Conservation (phyloP, 140 eudicot genomes). For the Cichorium intybus region DNA sequence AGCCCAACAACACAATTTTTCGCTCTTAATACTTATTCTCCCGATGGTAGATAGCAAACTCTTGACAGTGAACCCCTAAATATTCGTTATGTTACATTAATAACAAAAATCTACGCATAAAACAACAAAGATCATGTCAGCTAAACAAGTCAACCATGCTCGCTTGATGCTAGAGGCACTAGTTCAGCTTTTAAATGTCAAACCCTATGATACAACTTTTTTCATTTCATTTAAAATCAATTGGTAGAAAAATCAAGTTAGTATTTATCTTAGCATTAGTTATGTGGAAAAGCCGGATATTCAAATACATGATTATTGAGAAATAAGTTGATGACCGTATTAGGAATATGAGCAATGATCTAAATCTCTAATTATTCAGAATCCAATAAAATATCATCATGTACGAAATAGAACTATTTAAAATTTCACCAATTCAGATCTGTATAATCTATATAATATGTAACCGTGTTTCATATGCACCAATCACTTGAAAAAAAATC, state of each 20-base stretch:
- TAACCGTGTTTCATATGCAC: too few relatives aligned
- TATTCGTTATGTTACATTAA: constrained; percentile 2
- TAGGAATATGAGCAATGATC: too few relatives aligned
- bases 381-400: too few relatives aligned
- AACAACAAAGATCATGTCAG: neutral
- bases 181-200: neutral
- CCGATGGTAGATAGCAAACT: neutral
- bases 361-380: too few relatives aligned
- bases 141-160: neutral
- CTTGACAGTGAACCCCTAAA: neutral
- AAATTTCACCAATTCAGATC: too few relatives aligned
- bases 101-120: neutral
- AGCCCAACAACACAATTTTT: neutral
- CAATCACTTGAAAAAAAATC: too few relatives aligned
- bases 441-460: too few relatives aligned
- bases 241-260: neutral
- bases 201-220: neutral
- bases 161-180: neutral
- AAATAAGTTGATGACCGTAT: too few relatives aligned
- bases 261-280: too few relatives aligned
- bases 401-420: too few relatives aligned
- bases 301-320: too few relatives aligned
- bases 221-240: neutral
- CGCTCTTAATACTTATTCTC: neutral
- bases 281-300: too few relatives aligned